A percentile compares a stretch with the other conserved stretches of the same genome.
These are phyloP conservation scores for Thalassiosira hispida DNA, from an alignment of 352 stramenopile species.

Conservation along the genomic window DNA sequence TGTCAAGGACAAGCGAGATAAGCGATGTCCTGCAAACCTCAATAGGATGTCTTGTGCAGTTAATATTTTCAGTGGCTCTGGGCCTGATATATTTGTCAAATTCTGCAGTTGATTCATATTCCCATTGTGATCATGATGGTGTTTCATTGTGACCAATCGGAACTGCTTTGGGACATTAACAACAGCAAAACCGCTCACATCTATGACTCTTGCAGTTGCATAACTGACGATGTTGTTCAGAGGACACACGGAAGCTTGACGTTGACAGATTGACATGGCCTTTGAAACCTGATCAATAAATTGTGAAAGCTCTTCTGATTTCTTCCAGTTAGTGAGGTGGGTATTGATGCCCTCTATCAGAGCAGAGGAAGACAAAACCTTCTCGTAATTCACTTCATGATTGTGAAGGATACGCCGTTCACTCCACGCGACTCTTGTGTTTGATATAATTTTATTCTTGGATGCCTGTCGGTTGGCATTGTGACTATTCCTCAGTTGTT, in stretches of 20 bases:
- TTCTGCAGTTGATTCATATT: not conserved
- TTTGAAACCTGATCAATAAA: not conserved
- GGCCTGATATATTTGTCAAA: not conserved
- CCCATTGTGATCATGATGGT: too few species aligned
- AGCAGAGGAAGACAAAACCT: not conserved
- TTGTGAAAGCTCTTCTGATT: not conserved
- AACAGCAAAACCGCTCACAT: not conserved
- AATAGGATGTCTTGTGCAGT: not conserved
- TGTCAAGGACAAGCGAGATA: not conserved
- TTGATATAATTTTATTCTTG: not conserved
- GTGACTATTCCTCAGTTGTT: not conserved
- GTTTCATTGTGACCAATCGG: not conserved
- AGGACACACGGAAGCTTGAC: not conserved
- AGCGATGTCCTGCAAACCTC: not conserved
- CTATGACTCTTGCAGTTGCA: not conserved
- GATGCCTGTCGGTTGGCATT: not conserved
- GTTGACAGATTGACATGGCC: not conserved
- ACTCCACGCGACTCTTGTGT: not conserved
- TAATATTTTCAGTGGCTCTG: too few species aligned
- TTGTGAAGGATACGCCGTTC: not conserved
- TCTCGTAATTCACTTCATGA: constrained; percentile 1
- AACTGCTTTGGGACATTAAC: not conserved
- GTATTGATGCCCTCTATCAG: not conserved
- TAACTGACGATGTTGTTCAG: not conserved
- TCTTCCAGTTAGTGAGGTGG: not conserved